Base-by-base conservation (phyloP, 352 stramenopile species). In the Globisporangium nagaii region DNA sequence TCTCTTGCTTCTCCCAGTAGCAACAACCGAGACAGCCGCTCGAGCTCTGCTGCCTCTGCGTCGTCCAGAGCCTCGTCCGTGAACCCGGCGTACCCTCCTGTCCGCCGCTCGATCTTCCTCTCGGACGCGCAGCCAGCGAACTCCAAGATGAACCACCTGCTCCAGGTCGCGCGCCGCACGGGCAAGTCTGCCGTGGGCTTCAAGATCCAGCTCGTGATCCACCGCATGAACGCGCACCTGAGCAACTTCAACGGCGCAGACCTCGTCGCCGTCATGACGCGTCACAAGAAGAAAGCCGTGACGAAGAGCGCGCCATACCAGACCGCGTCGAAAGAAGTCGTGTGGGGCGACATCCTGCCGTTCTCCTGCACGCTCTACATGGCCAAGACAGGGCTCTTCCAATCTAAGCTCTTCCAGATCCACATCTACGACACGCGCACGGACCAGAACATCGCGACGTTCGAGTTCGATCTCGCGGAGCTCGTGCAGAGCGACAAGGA, bases 311-410 rank as follows among this genome's bases (percentile, higher is more conserved):
- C 63, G 1, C 62, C 68, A 11, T 87, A 86, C 36, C 62, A 75
- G 53, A 64, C 54, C 3, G 66, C 65, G 49, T 68, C 50, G 52
- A 78, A 76, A 17, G 79, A 90, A 60, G 73, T 85, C 24, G 61
- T 90, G 20, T 90, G 79, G 79, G 79, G 79, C 10, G 79, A 90
- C 53, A 86, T 87, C 40, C 59, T 90, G 27, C 75, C 79, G 9
- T 88, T 90, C 53, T 86, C 76, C 12, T 84, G 70, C 56, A 88
- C 79, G 28, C 73, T 90, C 24, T 90, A 86, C 56, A 74, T 85
- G 68, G 75, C 76, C 41, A 90, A 90, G 60, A 79, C 76, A 25
- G 79, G 79, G 12, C 54, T 88, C 15, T 88, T 86, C 58, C 74
- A 87, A 55, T 65, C 66, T 53, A 90, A 90, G 40, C 65, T 78